Percentiles rank a stretch among this genome's conserved stretches.
These are phyloP conservation scores for Termitomyces sp. DNA, from an alignment of 768 basidiomycete genomes.

Conservation along the genomic window DNA sequence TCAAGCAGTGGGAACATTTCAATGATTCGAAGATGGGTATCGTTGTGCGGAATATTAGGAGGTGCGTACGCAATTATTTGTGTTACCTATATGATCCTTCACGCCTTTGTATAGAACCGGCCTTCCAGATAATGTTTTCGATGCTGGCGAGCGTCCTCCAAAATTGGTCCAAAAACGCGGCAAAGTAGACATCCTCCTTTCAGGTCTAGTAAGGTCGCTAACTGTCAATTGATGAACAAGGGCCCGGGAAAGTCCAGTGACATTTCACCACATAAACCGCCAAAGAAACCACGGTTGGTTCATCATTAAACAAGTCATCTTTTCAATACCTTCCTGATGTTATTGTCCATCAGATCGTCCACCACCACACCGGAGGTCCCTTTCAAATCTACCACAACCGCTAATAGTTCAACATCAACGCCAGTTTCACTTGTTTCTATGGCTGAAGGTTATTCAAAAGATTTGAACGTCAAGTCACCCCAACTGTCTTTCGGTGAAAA, in stretches of 20 bases:
- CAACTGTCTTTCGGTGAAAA: slow-evolving; percentile 60
- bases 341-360: slow-evolving; percentile 38
- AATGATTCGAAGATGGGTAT: slow-evolving; percentile 93
- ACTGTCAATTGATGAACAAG: slow-evolving; percentile 29
- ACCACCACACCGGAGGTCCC: slow-evolving; percentile 29
- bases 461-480: slow-evolving; percentile 50
- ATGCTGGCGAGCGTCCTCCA: slow-evolving; percentile 72
- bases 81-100: not conserved
- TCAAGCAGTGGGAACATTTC: slow-evolving; percentile 94
- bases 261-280: slow-evolving; percentile 65
- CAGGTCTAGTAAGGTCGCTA: not conserved
- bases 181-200: slow-evolving; percentile 40
- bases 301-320: slow-evolving; percentile 18
- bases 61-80: slow-evolving; percentile 37
- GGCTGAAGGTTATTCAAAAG: slow-evolving; percentile 33
- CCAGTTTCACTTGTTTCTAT: slow-evolving; percentile 23
- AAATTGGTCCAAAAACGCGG: slow-evolving; percentile 68
- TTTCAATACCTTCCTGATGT: slow-evolving; percentile 22
- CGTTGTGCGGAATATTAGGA: slow-evolving; percentile 87
- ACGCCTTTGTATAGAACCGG: slow-evolving; percentile 41
- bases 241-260: slow-evolving; percentile 55
- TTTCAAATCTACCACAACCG: slow-evolving; percentile 33
- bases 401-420: slow-evolving; percentile 27
- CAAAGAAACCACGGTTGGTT: slow-evolving; percentile 78
- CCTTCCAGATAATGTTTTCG: slow-evolving; percentile 80